A percentile compares a stretch with the other conserved stretches of the same genome.
Conservation (phyloP, 176 grass and related monocot genomes). For the bread wheat (Triticum aestivum) region IWGSC_CS_RefSeq_v2.1 NC_057800.1:560326857-560327356, state of each 20-base stretch:
- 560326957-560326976: constrained; percentile 80
- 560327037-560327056: constrained; percentile 63
- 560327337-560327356: constrained; percentile 18
- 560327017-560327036: constrained; percentile 56
- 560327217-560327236: constrained; percentile 47
- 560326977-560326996: constrained; percentile 84
- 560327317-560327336: constrained; percentile 40
- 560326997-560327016: constrained; percentile 48
- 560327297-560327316: constrained; percentile 29
- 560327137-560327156: constrained; percentile 14
- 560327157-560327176: constrained; percentile 45
- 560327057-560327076: constrained; percentile 13
- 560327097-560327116: background rate
- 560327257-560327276: constrained; percentile 40
- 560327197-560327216: constrained; percentile 58
- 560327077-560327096: background rate
- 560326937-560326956: constrained; percentile 95
- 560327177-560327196: constrained; percentile 23
- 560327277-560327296: constrained; percentile 46
- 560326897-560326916: constrained; percentile 56
- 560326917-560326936: constrained; percentile 74
- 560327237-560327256: constrained; percentile 37
- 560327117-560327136: too few species aligned
- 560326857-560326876: constrained; percentile 79
- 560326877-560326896: constrained; percentile 81